Evolutionary conservation across 495 filamentous ascomycete species (phyloP).

Genomic region (Podospora pseudocomata): DNA sequence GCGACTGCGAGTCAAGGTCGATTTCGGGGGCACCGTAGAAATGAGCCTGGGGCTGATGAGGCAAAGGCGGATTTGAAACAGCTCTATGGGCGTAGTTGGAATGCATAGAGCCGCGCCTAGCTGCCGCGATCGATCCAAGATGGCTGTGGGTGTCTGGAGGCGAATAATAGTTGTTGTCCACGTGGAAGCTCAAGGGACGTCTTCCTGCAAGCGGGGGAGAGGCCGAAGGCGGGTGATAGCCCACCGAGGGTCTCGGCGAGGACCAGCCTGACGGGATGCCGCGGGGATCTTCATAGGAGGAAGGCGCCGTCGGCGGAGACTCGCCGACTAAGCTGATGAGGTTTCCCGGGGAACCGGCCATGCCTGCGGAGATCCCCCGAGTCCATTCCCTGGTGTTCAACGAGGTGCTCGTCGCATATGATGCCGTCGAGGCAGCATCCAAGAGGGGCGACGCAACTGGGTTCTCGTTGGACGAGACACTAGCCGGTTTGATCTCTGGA

Average conservation of each 20-base stretch:
- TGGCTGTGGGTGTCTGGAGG: conserved; percentile 44
- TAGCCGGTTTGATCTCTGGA: conserved; percentile 41
- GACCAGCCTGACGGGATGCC: conserved; percentile 43
- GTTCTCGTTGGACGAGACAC: conserved; percentile 36
- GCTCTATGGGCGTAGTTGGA: conserved; percentile 49
- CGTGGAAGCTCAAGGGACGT: conserved; percentile 51
- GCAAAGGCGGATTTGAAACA: conserved; percentile 61
- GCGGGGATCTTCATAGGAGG: conserved; percentile 51
- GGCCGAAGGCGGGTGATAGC: conserved; percentile 41
- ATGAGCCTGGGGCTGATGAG: conserved; percentile 77
- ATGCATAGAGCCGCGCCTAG: conserved; percentile 57
- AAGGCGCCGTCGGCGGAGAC: conserved; percentile 51
- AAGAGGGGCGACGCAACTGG: conserved; percentile 40
- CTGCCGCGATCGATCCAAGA: conserved; percentile 39
- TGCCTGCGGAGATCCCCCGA: conserved; percentile 39
- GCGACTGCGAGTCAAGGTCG: conserved; percentile 58
- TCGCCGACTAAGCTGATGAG: conserved; percentile 52
- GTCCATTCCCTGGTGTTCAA: conserved; percentile 54
- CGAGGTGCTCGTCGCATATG: conserved; percentile 45
- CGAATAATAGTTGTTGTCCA: conserved; percentile 42
- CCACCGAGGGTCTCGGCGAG: conserved; percentile 36
- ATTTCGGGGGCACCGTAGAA: conserved; percentile 64
- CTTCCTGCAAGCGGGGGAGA: conserved; percentile 46
- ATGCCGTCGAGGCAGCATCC: conserved; percentile 45
- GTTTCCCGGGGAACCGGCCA: conserved; percentile 54